Conservation (phyloP, 1,139 yeast genomes). For the Suzukiozyma palmioleophila region DNA sequence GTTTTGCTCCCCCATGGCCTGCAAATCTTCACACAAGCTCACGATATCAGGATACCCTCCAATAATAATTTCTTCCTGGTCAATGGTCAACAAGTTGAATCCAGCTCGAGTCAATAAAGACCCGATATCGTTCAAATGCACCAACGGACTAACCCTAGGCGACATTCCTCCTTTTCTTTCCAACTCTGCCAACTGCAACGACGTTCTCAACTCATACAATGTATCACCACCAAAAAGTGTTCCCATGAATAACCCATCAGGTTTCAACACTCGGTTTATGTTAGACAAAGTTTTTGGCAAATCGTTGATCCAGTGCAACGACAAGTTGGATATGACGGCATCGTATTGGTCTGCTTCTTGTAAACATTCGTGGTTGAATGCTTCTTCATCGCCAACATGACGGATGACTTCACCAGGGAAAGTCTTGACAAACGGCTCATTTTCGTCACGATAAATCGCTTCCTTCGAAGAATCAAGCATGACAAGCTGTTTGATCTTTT, state of each 20-base stretch:
- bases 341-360: constrained; percentile 49
- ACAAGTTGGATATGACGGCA: constrained; percentile 69
- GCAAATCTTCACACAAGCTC: constrained; percentile 65
- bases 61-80: constrained; percentile 78
- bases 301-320: constrained; percentile 85
- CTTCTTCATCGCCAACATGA: constrained; percentile 66
- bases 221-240: constrained; percentile 87
- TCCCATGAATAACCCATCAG: constrained; percentile 81
- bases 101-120: constrained; percentile 69
- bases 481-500: constrained; percentile 51
- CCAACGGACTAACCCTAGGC: constrained; percentile 78
- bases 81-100: constrained; percentile 75
- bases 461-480: constrained; percentile 65
- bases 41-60: constrained; percentile 73
- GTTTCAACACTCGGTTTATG: constrained; percentile 60
- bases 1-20: constrained; percentile 82
- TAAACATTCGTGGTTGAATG: constrained; percentile 38
- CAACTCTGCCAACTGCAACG: constrained; percentile 76
- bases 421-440: constrained; percentile 28
- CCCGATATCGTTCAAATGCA: constrained; percentile 75
- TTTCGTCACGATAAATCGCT: constrained; percentile 48
- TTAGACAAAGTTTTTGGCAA: constrained; percentile 59
- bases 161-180: constrained; percentile 78
- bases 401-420: constrained; percentile 44
- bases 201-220: constrained; percentile 71